Evolutionary conservation across 2,329 filamentous ascomycete genomes (phyloP).

Genomic region (Tolypocladium ovalisporum): DNA sequence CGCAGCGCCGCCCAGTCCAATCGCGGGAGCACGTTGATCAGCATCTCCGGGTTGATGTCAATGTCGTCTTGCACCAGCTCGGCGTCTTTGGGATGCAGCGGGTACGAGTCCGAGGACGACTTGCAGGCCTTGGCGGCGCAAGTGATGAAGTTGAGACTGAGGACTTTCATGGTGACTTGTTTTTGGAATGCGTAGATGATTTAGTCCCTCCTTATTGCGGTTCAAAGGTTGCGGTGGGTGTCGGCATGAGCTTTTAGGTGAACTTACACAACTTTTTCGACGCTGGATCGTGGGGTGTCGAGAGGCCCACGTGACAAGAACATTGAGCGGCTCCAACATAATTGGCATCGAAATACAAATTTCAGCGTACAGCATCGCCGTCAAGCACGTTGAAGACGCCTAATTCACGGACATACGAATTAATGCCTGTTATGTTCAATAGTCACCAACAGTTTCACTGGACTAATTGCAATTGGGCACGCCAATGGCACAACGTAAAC

Average conservation of each 20-base stretch:
- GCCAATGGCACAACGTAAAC: not conserved
- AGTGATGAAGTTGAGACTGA: slow-evolving; percentile 92
- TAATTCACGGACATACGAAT: no score
- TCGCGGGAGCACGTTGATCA: slow-evolving; percentile 75
- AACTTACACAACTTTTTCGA: slow-evolving; percentile 22
- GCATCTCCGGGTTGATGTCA: slow-evolving; percentile 68
- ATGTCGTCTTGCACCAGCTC: slow-evolving; percentile 83
- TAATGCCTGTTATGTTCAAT: not conserved
- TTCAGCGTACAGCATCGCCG: no score
- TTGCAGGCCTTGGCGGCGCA: slow-evolving; percentile 96
- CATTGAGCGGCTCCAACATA: not conserved
- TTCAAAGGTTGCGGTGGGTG: not conserved
- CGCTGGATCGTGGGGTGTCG: not conserved
- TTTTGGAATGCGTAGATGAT: not conserved
- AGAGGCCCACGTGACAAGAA: slow-evolving; percentile 5
- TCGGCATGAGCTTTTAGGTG: not conserved
- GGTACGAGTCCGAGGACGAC: slow-evolving; percentile 66
- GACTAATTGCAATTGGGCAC: not conserved
- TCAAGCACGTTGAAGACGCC: no score
- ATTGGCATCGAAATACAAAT: not conserved
- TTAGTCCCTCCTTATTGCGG: not conserved
- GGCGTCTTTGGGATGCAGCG: slow-evolving; percentile 83
- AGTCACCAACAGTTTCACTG: not conserved
- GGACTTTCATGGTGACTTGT: slow-evolving; percentile 68
- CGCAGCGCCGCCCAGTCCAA: slow-evolving; percentile 80